A percentile compares a stretch with the other conserved stretches of the same genome.
phyloP scores from a whole-genome alignment of 768 basidiomycete genomes.

The Pleurotus eryngii region DNA sequence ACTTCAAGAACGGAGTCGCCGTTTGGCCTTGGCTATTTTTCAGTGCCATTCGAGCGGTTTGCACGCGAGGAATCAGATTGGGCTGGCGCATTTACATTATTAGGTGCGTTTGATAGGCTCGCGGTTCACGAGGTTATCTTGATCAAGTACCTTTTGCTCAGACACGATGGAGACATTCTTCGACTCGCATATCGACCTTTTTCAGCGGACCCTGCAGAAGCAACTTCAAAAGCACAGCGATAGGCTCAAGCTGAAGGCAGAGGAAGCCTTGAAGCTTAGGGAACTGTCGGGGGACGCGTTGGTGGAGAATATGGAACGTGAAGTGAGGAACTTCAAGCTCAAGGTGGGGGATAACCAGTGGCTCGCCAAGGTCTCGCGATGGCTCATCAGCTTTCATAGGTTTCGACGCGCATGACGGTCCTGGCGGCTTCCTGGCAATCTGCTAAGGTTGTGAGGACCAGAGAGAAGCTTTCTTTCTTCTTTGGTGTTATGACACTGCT shows the following conservation, averaged over 20 bases:
- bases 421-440: slow-evolving; percentile 91
- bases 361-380: too few species aligned
- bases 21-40: slow-evolving; percentile 53
- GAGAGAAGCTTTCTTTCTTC: slow-evolving; percentile 89
- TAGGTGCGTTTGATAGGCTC: slow-evolving; percentile 50
- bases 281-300: slow-evolving; percentile 61
- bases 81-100: slow-evolving; percentile 79
- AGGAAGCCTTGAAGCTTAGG: slow-evolving; percentile 73
- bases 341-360: slow-evolving; percentile 49
- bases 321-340: slow-evolving; percentile 81
- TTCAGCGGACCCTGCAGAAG: slow-evolving; percentile 82
- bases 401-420: slow-evolving; percentile 73
- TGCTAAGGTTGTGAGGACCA: slow-evolving; percentile 78
- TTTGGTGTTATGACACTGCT: slow-evolving; percentile 90
- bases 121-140: neutral
- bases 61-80: slow-evolving; percentile 75
- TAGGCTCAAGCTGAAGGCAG: slow-evolving; percentile 76
- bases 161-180: slow-evolving; percentile 96
- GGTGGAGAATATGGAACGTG: slow-evolving; percentile 79
- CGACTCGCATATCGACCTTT: slow-evolving; percentile 81
- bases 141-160: slow-evolving; percentile 30
- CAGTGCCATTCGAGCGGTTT: slow-evolving; percentile 69
- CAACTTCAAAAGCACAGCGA: slow-evolving; percentile 89
- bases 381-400: slow-evolving; percentile 36
- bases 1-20: slow-evolving; percentile 19